Conservation (phyloP, 2,329 filamentous ascomycete genomes). For the Fusarium penzigii region DNA sequence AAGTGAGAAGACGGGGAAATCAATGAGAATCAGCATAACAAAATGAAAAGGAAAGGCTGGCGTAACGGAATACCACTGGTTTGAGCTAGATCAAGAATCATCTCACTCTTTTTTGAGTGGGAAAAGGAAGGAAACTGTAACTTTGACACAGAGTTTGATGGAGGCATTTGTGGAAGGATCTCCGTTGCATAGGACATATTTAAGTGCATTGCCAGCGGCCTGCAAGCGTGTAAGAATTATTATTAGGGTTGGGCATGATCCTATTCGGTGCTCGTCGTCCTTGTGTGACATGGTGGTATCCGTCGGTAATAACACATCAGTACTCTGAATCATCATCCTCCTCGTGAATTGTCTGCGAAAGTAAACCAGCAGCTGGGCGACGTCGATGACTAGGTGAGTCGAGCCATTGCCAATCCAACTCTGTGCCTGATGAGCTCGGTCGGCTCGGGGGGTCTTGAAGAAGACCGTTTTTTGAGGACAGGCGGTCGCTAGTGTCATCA, state of each 20-base stretch:
- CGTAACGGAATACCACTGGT: conserved; percentile 15
- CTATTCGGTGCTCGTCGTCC: background rate
- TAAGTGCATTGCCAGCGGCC: background rate
- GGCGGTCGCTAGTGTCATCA: conserved; percentile 12
- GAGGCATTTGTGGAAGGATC: background rate
- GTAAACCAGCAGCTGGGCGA: conserved; percentile 49
- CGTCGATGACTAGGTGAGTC: conserved; percentile 40
- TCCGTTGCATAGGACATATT: background rate
- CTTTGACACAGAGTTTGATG: too few relatives aligned
- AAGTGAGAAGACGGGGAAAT: background rate
- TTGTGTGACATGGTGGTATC: background rate
- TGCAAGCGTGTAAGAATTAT: background rate
- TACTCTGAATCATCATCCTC: conserved; percentile 64
- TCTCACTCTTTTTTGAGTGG: background rate
- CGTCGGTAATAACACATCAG: conserved; percentile 1
- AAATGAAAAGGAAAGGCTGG: conserved; percentile 5
- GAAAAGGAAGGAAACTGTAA: too few relatives aligned
- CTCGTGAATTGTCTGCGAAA: conserved; percentile 70
- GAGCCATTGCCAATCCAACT: conserved; percentile 41
- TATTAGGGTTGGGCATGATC: background rate
- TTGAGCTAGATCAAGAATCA: background rate
- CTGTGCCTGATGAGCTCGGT: conserved; percentile 33
- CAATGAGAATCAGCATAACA: background rate
- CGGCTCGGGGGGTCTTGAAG: conserved; percentile 15
- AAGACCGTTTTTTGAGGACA: conserved; percentile 14